Conservation (phyloP, 2,329 filamentous ascomycete species). For the Hypoxylon rubiginosum region DNA sequence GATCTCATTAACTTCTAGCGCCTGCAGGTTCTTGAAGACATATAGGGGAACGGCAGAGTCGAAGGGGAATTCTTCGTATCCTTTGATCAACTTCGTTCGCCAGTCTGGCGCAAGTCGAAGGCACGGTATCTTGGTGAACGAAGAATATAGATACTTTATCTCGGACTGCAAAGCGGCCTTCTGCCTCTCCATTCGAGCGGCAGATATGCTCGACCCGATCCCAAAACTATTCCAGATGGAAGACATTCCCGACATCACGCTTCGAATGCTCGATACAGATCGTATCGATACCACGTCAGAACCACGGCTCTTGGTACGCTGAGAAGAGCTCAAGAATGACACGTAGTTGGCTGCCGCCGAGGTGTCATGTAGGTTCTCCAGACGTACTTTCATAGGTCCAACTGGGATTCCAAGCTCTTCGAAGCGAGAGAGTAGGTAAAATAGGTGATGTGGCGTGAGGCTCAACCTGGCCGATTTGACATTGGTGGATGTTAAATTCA, state of each 20-base stretch:
- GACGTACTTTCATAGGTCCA: slow-evolving; percentile 93
- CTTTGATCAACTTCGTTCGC: slow-evolving; percentile 87
- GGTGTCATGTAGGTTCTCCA: slow-evolving; percentile 94
- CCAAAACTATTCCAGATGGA: slow-evolving; percentile 91
- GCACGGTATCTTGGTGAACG: slow-evolving; percentile 98
- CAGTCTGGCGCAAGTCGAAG: slow-evolving; percentile 92
- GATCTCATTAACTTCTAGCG: slow-evolving; percentile 92
- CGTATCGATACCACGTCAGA: slow-evolving; percentile 92
- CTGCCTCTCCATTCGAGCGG: slow-evolving; percentile 88
- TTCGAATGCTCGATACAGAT: slow-evolving; percentile 95
- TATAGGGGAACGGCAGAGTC: slow-evolving; percentile 97
- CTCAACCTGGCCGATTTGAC: slow-evolving; percentile 93
- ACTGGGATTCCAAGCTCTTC: slow-evolving; percentile 92
- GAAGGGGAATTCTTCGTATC: slow-evolving; percentile 98
- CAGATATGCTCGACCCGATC: slow-evolving; percentile 81
- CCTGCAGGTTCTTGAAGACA: slow-evolving; percentile 96
- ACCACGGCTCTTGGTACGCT: slow-evolving; percentile 81
- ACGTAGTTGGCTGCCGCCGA: slow-evolving; percentile 92
- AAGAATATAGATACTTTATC: slow-evolving; percentile 95
- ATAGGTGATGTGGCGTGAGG: slow-evolving; percentile 94
- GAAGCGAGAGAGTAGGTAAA: slow-evolving; percentile 95
- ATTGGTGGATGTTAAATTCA: slow-evolving; percentile 86
- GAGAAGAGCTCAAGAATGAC: slow-evolving; percentile 89
- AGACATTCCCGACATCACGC: slow-evolving; percentile 97
- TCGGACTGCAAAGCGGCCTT: slow-evolving; percentile 88